phyloP scores from a whole-genome alignment of 306 rosid species.

The Cucumis cinereus region DNA sequence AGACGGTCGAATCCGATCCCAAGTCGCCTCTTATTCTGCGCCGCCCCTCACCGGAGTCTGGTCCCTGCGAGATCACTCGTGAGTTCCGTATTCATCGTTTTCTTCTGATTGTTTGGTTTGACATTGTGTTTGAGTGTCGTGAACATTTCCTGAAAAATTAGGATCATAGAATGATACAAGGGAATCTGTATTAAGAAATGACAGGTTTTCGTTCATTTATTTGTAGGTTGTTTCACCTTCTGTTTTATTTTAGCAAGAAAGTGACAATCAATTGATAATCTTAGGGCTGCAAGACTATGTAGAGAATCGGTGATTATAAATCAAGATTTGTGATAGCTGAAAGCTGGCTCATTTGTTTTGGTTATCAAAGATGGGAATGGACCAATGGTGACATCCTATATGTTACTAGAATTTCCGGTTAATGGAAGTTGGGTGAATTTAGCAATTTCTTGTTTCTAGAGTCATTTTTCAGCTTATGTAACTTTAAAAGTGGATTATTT shows the following conservation, averaged over 20 bases:
- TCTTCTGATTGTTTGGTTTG: neutral
- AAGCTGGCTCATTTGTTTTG: neutral
- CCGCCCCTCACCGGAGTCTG: slow-evolving; percentile 39
- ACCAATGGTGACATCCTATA: neutral
- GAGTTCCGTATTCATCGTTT: neutral
- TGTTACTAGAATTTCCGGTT: neutral
- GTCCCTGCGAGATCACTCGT: slow-evolving; percentile 79
- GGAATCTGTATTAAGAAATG: no score
- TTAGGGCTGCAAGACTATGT: neutral
- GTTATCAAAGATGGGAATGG: neutral
- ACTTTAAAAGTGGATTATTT: neutral
- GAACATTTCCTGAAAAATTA: neutral
- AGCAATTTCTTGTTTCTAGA: neutral
- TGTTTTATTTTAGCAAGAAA: neutral
- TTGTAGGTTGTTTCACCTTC: neutral
- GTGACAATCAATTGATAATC: neutral
- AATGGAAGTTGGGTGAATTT: neutral
- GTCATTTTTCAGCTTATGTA: neutral
- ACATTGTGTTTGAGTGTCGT: neutral
- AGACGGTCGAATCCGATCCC: slow-evolving; percentile 8
- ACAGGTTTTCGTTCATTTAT: neutral
- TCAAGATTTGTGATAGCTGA: neutral
- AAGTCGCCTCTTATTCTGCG: slow-evolving; percentile 41
- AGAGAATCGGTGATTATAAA: neutral
- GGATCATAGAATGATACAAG: neutral